These are phyloP conservation scores for Entomortierella chlamydospora DNA, from an alignment of 192 early-diverging fungal genomes.

Conservation along the genomic window DNA sequence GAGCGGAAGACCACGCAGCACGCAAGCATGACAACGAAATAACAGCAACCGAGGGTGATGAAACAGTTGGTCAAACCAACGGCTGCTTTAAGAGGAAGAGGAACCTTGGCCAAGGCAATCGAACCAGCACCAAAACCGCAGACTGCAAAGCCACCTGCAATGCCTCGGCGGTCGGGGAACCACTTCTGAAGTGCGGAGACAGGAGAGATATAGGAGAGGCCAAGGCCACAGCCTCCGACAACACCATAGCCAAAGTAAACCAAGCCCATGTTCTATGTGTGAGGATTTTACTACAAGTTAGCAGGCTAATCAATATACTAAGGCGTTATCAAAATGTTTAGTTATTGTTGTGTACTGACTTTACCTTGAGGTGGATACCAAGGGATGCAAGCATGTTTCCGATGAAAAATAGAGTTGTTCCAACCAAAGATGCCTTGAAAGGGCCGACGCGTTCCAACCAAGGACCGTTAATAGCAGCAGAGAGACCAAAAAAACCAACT, in stretches of 20 bases:
- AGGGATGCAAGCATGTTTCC: constrained; percentile 77
- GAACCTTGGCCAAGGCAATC: constrained; percentile 75
- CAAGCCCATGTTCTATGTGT: constrained; percentile 56
- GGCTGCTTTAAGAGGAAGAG: constrained; percentile 59
- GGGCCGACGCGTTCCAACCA: constrained; percentile 85
- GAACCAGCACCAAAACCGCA: constrained; percentile 83
- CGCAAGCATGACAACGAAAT: constrained; percentile 72
- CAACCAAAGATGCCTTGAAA: constrained; percentile 71
- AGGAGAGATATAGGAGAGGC: constrained; percentile 80
- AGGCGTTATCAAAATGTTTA: no score
- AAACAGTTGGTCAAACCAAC: constrained; percentile 74
- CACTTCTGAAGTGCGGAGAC: constrained; percentile 83
- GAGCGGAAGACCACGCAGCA: constrained; percentile 70
- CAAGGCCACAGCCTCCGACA: constrained; percentile 76
- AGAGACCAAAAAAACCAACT: constrained; percentile 78
- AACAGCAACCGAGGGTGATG: constrained; percentile 69
- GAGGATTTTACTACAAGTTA: not conserved
- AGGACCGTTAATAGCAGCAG: constrained; percentile 79
- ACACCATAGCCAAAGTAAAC: constrained; percentile 81
- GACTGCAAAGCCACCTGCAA: constrained; percentile 81
- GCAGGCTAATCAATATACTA: no score
- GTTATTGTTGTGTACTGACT: no score
- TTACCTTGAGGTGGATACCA: constrained; percentile 65
- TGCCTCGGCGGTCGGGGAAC: constrained; percentile 80
- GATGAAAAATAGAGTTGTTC: constrained; percentile 71